Evolutionary conservation across 768 basidiomycete genomes (phyloP).

Genomic region (Russula abietina): DNA sequence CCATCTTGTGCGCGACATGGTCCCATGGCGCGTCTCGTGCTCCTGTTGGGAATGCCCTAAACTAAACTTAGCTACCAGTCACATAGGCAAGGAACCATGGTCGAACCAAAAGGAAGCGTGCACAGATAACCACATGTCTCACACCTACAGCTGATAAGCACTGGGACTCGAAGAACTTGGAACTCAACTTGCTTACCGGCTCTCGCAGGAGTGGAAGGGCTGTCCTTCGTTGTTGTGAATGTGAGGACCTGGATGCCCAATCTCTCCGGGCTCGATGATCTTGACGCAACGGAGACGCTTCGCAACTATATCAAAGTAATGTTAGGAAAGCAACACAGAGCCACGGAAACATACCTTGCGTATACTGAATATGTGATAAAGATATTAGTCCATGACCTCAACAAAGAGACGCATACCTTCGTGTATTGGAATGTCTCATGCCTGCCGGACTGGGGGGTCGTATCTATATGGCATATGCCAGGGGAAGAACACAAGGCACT

Average conservation of each 20-base stretch:
- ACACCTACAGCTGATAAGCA: slow-evolving; percentile 36
- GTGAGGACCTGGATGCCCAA: slow-evolving; percentile 43
- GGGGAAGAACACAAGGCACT: slow-evolving; percentile 36
- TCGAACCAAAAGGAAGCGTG: slow-evolving; percentile 46
- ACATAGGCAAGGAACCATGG: neutral
- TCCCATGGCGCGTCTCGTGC: slow-evolving; percentile 59
- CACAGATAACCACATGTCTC: slow-evolving; percentile 54
- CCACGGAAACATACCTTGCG: slow-evolving; percentile 41
- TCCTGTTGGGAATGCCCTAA: slow-evolving; percentile 54
- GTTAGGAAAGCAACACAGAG: neutral
- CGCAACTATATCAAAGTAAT: slow-evolving; percentile 33
- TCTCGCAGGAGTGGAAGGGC: slow-evolving; percentile 52
- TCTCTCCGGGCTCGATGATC: slow-evolving; percentile 39
- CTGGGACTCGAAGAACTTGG: too few species aligned
- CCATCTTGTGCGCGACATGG: slow-evolving; percentile 56
- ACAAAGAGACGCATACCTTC: slow-evolving; percentile 38
- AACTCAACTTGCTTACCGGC: slow-evolving; percentile 31
- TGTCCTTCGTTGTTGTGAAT: slow-evolving; percentile 41
- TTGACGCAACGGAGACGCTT: slow-evolving; percentile 49
- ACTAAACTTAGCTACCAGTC: neutral
- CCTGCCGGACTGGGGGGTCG: slow-evolving; percentile 50
- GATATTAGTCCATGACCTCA: neutral
- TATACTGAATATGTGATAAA: slow-evolving; percentile 35
- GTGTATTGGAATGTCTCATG: slow-evolving; percentile 62
- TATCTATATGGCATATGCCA: slow-evolving; percentile 57